Evolutionary conservation across 129 eudicot genomes (phyloP).

Genomic region (Oenanthe sinensis): DNA sequence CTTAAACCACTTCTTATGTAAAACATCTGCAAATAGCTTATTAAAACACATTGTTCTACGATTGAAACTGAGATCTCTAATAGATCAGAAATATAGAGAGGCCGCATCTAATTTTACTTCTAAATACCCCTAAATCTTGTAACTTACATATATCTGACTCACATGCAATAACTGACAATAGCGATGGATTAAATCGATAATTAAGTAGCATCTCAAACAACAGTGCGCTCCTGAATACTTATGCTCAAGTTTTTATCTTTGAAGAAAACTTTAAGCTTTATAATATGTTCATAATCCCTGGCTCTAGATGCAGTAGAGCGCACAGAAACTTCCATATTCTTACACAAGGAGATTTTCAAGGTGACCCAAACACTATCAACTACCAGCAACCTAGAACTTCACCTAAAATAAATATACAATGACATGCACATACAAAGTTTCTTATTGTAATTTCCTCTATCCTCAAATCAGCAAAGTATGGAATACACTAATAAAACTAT

Average conservation of each 20-base stretch:
- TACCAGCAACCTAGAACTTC: no score
- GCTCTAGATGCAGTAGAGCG: not conserved
- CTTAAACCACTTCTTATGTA: no score
- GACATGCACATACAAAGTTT: not conserved
- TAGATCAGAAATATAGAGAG: no score
- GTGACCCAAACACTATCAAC: not conserved
- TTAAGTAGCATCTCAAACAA: not conserved
- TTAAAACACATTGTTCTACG: no score
- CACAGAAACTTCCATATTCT: not conserved
- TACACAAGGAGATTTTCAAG: not conserved
- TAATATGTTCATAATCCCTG: not conserved
- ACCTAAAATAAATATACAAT: not conserved
- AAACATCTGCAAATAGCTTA: no score
- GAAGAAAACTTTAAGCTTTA: no score
- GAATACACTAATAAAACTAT: not conserved
- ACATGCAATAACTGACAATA: no score
- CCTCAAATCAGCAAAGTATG: not conserved
- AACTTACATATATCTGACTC: no score
- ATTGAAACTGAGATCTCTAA: no score
- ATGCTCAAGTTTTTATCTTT: not conserved
- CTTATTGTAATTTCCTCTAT: not conserved
- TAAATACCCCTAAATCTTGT: no score
- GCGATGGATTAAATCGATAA: no score
- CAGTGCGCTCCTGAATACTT: not conserved
- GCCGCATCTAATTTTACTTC: no score